Evolutionary conservation across 768 basidiomycete species (phyloP), one percentile per base, ranked within the genome.

Genomic region (Boletales sp.): DNA sequence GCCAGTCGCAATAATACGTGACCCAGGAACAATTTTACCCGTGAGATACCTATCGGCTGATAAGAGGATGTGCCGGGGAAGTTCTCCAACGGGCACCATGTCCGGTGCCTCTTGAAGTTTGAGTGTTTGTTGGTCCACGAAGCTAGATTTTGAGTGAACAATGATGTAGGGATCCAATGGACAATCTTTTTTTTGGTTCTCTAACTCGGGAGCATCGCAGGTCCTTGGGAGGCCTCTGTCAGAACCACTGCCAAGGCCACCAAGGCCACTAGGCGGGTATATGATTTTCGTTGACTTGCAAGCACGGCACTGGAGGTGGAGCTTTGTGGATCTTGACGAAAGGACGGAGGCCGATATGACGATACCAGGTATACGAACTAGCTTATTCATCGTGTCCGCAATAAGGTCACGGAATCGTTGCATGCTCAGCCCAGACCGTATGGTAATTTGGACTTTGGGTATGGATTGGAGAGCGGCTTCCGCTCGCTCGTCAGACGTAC

Each of bases 61-160:
- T 21, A 99, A 74, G 44, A 95, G 78, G 79, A 99, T 93, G 65
- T 98, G 96, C 43, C 94, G 73, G 9, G 96, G 96, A 37, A 99
- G 75, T 64, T 99, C 96, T 77, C 96, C 96, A 21, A 98, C 94
- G 0, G 96, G 96, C 2, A 99, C 96, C 92, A 97, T 96, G 67
- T 99, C 96, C 0, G 96, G 96, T 15, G 95, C 94, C 69, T 99
- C 96, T 69, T 99, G 96, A 12, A 99, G 80, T 67, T 99, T 99
- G 59, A 99, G 78, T 11, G 83, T 89, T 70, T 99, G 96, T 58
- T 96, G 94, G 64, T 99, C 96, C 8, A 94, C 87, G 63, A 98
- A 99, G 7, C 81, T 77, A 31, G 92, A 98, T 70, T 92, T 90
- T 34, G 92, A 87, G 68, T 99, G 96, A 14, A 97, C 75, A 63